Evolutionary conservation across 108 stramenopile genomes (phyloP).

Genomic region (Conticribra weissflogii): DNA sequence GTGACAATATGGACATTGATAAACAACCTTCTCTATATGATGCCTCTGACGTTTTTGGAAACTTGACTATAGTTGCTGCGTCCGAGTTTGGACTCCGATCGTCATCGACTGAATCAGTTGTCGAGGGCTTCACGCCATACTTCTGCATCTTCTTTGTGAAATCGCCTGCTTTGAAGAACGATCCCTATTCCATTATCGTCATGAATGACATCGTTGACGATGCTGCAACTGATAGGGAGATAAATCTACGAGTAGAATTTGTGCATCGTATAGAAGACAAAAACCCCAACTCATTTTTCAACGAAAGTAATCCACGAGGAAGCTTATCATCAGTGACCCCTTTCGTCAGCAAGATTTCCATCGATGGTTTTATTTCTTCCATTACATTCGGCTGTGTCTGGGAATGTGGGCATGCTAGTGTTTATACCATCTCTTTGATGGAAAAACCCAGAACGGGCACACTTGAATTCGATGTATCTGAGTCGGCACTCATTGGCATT

Average conservation of each 20-base stretch:
- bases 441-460: neutral
- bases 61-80: slow-evolving; percentile 37
- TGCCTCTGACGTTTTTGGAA: slow-evolving; percentile 30
- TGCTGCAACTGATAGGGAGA: neutral
- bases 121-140: neutral
- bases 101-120: neutral
- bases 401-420: slow-evolving; percentile 56
- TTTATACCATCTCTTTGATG: slow-evolving; percentile 35
- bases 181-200: slow-evolving; percentile 37
- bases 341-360: slow-evolving; percentile 24
- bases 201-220: slow-evolving; percentile 28
- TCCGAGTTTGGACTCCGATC: slow-evolving; percentile 33
- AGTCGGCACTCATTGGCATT: slow-evolving; percentile 40
- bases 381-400: slow-evolving; percentile 65
- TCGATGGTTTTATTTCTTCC: slow-evolving; percentile 24
- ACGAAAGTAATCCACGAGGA: slow-evolving; percentile 9
- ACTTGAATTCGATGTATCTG: slow-evolving; percentile 35
- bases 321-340: slow-evolving; percentile 38
- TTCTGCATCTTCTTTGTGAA: slow-evolving; percentile 43
- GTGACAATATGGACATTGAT: slow-evolving; percentile 31
- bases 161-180: slow-evolving; percentile 9
- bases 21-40: slow-evolving; percentile 15
- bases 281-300: slow-evolving; percentile 7
- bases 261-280: slow-evolving; percentile 25
- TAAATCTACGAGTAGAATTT: slow-evolving; percentile 21